Evolutionary conservation across 164 flowering plant species (phyloP).

Genomic region (Saururus chinensis): DNA sequence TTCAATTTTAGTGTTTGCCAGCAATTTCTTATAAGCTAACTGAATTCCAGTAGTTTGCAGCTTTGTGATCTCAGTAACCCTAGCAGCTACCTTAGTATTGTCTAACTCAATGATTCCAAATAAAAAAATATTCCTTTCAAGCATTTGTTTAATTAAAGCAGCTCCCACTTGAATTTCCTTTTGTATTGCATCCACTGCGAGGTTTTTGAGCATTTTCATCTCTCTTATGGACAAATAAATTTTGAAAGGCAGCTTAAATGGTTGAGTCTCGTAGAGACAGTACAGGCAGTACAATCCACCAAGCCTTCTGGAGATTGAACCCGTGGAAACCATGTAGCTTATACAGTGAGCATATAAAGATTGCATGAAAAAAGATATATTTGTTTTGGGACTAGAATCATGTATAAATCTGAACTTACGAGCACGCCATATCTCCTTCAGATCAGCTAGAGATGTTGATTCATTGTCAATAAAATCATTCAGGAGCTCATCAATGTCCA

Average conservation of each 20-base stretch:
- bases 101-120: no score
- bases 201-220: no score
- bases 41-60: conserved; percentile 42
- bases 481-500: conserved; percentile 77
- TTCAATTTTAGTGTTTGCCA: conserved; percentile 34
- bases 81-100: conserved; percentile 39
- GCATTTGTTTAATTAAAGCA: no score
- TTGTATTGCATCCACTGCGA: no score
- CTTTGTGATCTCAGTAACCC: conserved; percentile 39
- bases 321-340: conserved; percentile 49
- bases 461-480: conserved; percentile 47
- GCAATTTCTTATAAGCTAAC: conserved; percentile 57
- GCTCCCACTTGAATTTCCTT: no score
- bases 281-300: conserved; percentile 88
- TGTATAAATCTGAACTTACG: conserved; percentile 67
- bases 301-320: conserved; percentile 52
- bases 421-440: conserved; percentile 63
- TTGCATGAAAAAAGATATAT: conserved; percentile 70
- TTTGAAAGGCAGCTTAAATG: conserved; percentile 70
- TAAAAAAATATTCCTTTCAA: no score
- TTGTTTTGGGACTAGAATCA: conserved; percentile 58
- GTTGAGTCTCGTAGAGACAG: conserved; percentile 86
- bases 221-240: conserved; percentile 78
- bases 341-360: conserved; percentile 60
- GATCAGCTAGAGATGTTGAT: no score